Base-by-base conservation (phyloP, 805 yeast genomes). In the Torulaspora indica region DNA sequence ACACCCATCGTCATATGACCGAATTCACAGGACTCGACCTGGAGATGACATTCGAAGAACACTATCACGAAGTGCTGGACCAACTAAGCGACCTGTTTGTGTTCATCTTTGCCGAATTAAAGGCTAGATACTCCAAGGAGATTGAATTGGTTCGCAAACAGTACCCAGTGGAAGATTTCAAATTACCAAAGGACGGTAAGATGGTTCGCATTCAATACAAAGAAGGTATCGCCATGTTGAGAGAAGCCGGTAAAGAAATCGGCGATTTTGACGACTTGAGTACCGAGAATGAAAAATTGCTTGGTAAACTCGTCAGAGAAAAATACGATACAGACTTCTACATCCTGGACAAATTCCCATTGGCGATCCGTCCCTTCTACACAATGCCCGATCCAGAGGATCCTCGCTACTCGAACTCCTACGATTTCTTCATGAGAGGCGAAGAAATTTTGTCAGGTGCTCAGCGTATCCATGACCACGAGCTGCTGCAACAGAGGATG, bases 371-470 rank as follows among this genome's bases (percentile, higher is more conserved):
- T 76, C 99, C 99, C 46, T 93, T 93, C 79, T 93, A 93, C 78
- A 93, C 99, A 38, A 93, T 93, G 98, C 98, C 98, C 51, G 96
- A 89, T 67, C 77, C 98, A 14, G 83, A 80, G 61, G 90, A 93
- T 71, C 80, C 95, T 52, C 77, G 83, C 57, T 90, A 90, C 73
- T 90, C 98, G 52, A 93, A 93, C 79, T 91, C 98, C 15, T 93
- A 91, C 66, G 98, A 93, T 73, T 93, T 93, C 82, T 93, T 93
- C 78, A 93, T 93, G 98, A 85, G 98, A 75, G 99, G 99, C 66
- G 98, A 93, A 74, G 99, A 93, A 73, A 93, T 93, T 60, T 73
- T 93, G 57, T 88, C 96, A n/a, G 99, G 99, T 61, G 99, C 98
- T 46, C 99, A 93, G 75, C 96, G 99, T 79, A 79, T 93, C 57